Base-by-base conservation (phyloP, 2,329 filamentous ascomycete species). In the Colletotrichum caudatum region DNA sequence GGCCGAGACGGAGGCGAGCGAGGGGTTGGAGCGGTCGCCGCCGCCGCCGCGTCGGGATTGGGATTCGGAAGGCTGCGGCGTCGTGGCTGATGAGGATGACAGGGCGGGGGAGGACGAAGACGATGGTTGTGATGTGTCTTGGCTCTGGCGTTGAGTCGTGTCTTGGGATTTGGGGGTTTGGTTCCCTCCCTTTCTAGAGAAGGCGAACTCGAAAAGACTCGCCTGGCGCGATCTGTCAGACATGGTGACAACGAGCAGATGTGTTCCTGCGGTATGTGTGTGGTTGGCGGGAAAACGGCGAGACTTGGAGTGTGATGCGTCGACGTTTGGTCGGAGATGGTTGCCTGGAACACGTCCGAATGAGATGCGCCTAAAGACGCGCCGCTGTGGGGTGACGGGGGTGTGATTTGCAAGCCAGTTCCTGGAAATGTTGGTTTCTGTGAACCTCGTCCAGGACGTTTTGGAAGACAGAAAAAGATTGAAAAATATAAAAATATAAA, bases 1-100 rank as follows among this genome's bases (percentile, higher is more conserved):
- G 61, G 78, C 77, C 7, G 87, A 85, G 23, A 82, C 78, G 1
- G 61, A 26, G 18, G 69, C 69, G 6, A 71, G 69, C 5, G 58
- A 51, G 0, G 65, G 44, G 23, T 63, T 71, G 2, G 53, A 68
- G 37, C 69, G 69, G 5, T 71, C 69, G 50, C 67, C 23, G 35
- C 53, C 29, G 53, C 53, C 18, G 18, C 29, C 26, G 6, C 53
- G 12, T 29, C 63, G 53, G 26, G 64, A 61, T 7, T 54, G 56
- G 3, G 68, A 54, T 18, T 50, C 29, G 7, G 50, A 5, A 3
- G 41, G 11, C 4, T 20, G 41, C 16, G 35, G 7, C 41, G 39
- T 44, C 12, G 48, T 35, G 9, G 64, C 37, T 26, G 50, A 58
- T 26, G 64, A 57, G 5, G 57, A 62, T 5, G 50, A 37, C 12